Conservation (phyloP, 2,329 filamentous ascomycete genomes). For the Penicillium sp. region DNA sequence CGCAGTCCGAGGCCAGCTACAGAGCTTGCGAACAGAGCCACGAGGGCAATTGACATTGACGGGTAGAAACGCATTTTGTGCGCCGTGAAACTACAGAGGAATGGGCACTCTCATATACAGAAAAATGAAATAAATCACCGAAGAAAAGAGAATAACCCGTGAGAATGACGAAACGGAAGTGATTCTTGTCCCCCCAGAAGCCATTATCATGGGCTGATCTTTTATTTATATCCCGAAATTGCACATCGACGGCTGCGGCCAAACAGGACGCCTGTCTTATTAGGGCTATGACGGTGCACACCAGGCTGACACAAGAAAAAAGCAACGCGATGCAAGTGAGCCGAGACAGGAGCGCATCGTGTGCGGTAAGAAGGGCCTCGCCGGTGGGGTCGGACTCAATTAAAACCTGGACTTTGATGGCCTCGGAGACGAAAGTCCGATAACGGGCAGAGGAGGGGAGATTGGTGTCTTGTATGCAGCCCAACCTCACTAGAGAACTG, state of each 20-base stretch:
- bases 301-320: constrained; percentile 1
- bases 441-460: neutral
- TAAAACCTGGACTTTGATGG: neutral
- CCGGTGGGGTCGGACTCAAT: neutral
- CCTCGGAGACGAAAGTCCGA: neutral
- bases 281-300: neutral
- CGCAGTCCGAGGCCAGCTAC: constrained; percentile 22
- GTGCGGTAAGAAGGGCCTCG: constrained; percentile 14
- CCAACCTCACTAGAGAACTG: constrained; percentile 13
- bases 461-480: neutral
- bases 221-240: neutral
- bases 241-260: constrained; percentile 11
- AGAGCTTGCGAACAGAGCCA: constrained; percentile 18
- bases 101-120: neutral
- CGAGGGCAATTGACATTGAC: neutral
- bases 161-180: neutral
- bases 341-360: constrained; percentile 14
- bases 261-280: neutral
- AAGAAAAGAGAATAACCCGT: neutral
- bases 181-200: neutral
- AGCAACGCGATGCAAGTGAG: neutral
- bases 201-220: neutral
- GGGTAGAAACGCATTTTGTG: constrained; percentile 12
- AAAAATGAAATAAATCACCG: neutral
- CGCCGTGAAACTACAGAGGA: neutral